Percentiles rank a stretch among this genome's conserved stretches.
These are phyloP conservation scores for Amanita muscaria DNA, from an alignment of 768 basidiomycete species.

Conservation along the genomic window DNA sequence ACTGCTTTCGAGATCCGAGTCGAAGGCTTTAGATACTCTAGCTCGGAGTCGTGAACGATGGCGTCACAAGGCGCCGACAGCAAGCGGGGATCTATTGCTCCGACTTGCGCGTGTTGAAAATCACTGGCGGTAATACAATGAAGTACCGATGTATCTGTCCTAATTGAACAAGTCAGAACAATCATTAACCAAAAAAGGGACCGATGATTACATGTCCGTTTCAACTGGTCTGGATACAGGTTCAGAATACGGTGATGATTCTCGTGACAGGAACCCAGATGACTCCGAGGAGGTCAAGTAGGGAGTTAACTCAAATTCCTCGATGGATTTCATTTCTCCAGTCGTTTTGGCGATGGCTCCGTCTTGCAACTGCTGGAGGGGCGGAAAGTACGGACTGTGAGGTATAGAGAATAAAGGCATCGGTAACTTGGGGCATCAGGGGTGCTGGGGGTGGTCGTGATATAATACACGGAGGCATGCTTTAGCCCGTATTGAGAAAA, in stretches of 20 bases:
- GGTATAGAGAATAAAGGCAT: background rate
- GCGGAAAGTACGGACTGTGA: background rate
- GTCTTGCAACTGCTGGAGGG: background rate
- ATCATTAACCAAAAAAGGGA: background rate
- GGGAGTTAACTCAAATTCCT: background rate
- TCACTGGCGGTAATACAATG: background rate
- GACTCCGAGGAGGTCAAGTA: constrained; percentile 2
- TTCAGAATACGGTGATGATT: background rate
- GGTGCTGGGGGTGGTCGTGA: background rate
- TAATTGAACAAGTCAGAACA: background rate
- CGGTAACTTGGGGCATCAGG: background rate
- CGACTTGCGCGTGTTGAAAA: background rate
- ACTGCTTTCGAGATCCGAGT: background rate
- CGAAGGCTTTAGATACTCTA: background rate
- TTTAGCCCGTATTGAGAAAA: background rate
- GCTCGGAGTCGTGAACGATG: background rate
- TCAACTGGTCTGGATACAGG: background rate
- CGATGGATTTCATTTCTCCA: background rate
- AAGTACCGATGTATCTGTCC: background rate
- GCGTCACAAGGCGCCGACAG: background rate
- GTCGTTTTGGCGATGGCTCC: background rate
- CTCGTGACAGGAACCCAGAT: background rate
- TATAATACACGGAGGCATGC: background rate
- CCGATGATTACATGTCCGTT: background rate
- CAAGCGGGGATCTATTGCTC: background rate